These are phyloP conservation scores for Lepidium didymum DNA, from an alignment of 345 rosid genomes.

Conservation along the genomic window DNA sequence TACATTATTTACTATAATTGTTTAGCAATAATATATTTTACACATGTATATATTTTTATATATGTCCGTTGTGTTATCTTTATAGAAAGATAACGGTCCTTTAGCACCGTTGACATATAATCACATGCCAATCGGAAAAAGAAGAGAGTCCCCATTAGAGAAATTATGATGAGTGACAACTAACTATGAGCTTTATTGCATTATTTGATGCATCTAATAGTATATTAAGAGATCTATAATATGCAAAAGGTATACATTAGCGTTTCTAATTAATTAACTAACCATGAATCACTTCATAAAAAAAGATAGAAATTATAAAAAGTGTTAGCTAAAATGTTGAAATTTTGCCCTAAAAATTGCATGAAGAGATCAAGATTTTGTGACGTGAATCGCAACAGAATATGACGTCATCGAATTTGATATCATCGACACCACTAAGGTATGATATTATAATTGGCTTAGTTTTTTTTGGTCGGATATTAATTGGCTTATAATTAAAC, in stretches of 20 bases:
- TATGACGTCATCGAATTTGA: background rate
- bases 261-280: background rate
- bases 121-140: constrained; percentile 21
- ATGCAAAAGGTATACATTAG: background rate
- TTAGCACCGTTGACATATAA: constrained; percentile 32
- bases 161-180: constrained; percentile 31
- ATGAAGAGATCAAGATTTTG: background rate
- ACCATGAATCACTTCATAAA: background rate
- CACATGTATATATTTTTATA: background rate
- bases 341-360: background rate
- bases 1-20: background rate
- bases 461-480: too few relatives aligned
- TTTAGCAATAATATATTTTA: background rate
- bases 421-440: background rate
- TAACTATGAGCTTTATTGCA: constrained; percentile 20
- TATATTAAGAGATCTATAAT: background rate
- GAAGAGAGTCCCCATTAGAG: constrained; percentile 1
- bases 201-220: background rate
- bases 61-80: constrained; percentile 17
- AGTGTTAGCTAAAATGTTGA: background rate
- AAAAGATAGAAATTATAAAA: background rate
- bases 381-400: background rate
- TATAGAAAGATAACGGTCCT: constrained; percentile 27
- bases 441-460: background rate
- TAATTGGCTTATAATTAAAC: background rate